Evolutionary conservation across 495 filamentous ascomycete genomes (phyloP).

Genomic region (Podospora sp.): DNA sequence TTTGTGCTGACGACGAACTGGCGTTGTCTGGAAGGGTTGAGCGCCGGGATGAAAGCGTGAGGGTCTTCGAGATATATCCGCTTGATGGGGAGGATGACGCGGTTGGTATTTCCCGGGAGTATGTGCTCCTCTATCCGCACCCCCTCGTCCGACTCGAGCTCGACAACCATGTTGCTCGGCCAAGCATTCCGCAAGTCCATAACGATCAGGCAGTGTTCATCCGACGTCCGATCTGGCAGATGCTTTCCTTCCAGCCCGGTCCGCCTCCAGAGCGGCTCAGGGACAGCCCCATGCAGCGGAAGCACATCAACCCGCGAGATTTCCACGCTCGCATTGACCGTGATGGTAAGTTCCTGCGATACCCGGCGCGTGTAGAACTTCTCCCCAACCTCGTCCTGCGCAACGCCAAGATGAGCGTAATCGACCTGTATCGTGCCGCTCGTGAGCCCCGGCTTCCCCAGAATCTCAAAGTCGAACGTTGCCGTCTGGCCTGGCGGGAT

Average conservation of each 20-base stretch:
- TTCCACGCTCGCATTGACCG: conserved; percentile 88
- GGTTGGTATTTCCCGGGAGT: conserved; percentile 76
- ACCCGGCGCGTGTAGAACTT: conserved; percentile 84
- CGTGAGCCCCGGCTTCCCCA: conserved; percentile 84
- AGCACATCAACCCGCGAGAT: conserved; percentile 76
- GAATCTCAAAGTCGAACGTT: conserved; percentile 79
- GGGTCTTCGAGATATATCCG: conserved; percentile 77
- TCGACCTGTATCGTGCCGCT: conserved; percentile 80
- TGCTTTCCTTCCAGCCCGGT: conserved; percentile 29
- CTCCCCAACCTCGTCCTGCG: conserved; percentile 64
- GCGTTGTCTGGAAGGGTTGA: conserved; percentile 74
- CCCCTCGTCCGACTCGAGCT: conserved; percentile 44
- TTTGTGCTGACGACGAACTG: conserved; percentile 90
- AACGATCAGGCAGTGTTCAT: conserved; percentile 75
- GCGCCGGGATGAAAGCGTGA: conserved; percentile 73
- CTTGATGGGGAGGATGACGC: conserved; percentile 75
- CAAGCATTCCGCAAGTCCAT: conserved; percentile 88
- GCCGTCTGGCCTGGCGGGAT: conserved; percentile 71
- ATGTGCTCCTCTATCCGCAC: conserved; percentile 55
- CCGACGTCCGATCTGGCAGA: conserved; percentile 37
- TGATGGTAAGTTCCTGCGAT: conserved; percentile 78
- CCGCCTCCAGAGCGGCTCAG: conserved; percentile 50
- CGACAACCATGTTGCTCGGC: conserved; percentile 73
- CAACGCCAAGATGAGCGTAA: conserved; percentile 71
- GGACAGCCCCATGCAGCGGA: conserved; percentile 61